phyloP scores from a whole-genome alignment of 208 protist species.

The Leishmania aethiopica region DNA sequence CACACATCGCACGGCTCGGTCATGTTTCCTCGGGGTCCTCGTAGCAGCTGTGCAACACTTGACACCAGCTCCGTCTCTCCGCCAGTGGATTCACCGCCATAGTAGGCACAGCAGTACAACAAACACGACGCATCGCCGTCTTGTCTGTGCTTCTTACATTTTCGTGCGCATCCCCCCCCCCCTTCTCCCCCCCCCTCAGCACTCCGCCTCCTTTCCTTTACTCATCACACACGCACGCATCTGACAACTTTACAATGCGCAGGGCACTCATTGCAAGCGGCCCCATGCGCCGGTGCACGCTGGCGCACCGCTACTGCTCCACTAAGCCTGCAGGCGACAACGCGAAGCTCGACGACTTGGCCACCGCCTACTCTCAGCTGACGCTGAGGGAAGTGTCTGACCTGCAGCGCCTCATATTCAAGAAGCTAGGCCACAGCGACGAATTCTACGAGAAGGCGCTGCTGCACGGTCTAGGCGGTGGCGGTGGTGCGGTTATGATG shows the following conservation, averaged over 20 bases:
- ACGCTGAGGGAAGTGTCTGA: slow-evolving; percentile 87
- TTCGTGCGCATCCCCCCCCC: not conserved
- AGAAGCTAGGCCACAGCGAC: slow-evolving; percentile 88
- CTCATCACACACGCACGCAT: not conserved
- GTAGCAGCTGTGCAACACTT: not conserved
- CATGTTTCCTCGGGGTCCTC: not conserved
- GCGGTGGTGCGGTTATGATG: slow-evolving; percentile 43
- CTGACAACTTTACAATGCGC: slow-evolving; percentile 32
- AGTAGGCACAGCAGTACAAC: not conserved
- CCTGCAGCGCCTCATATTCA: slow-evolving; percentile 90
- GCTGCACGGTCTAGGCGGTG: slow-evolving; percentile 79
- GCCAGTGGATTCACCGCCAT: not conserved
- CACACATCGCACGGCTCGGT: not conserved
- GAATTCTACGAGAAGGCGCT: slow-evolving; percentile 93
- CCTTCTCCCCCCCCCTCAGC: not conserved
- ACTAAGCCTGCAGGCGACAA: slow-evolving; percentile 33
- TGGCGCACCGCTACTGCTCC: slow-evolving; percentile 35
- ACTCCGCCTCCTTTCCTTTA: not conserved
- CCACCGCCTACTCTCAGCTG: slow-evolving; percentile 78
- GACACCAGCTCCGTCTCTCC: not conserved
- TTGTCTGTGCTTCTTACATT: not conserved
- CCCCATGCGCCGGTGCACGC: slow-evolving; percentile 18
- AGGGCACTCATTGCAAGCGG: slow-evolving; percentile 33
- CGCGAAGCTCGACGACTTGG: slow-evolving; percentile 79
- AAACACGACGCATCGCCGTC: not conserved